Evolutionary conservation across 2,329 filamentous ascomycete genomes (phyloP), one percentile per base, ranked within the genome.

Genomic region (Laburnicola sp.): DNA sequence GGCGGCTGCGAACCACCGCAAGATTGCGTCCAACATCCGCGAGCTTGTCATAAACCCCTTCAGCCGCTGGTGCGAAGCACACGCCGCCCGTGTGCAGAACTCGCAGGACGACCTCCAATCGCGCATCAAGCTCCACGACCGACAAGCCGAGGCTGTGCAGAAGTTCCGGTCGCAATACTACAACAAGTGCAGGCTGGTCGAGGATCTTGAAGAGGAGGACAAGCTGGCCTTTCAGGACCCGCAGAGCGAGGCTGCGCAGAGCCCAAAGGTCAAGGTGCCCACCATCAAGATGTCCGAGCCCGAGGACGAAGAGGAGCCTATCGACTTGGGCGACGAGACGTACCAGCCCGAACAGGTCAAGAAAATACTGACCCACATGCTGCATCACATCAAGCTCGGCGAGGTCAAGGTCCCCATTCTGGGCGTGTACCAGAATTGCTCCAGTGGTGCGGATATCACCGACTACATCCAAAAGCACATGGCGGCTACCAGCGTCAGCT

Each of bases 121-220:
- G 41, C 88, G 91, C 51, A 92, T 97, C 75, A 97, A 96, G 78
- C 83, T 89, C 55, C 91, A 97, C 73, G 91, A 96, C 70, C 89
- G 89, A 61, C 95, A 99, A 74, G 87, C 88, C 51, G 94, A 99
- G 56, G 74, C 83, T 21, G 91, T 96, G 55, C 91, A 91, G 80
- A 97, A 97, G 76, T 83, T 97, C 63, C 86, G 94, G 58, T 96
- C 89, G 74, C 89, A 90, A 64, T 99, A 99, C 76, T 97, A 97
- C 82, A 99, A 97, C 80, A 99, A 97, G 76, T 99, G 94, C 72
- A 87, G 95, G 43, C 79, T 97, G 56, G 88, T 97, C 5, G 95
- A 99, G 72, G 94, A 99, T 70, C 78, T 97, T 54, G 94, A 99
- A 72, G 94, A 99, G 75, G 95, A 99, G 78, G 96, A 97, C 74